Conservation (phyloP, 495 filamentous ascomycete species). For the Bathelium albidoporum region DNA sequence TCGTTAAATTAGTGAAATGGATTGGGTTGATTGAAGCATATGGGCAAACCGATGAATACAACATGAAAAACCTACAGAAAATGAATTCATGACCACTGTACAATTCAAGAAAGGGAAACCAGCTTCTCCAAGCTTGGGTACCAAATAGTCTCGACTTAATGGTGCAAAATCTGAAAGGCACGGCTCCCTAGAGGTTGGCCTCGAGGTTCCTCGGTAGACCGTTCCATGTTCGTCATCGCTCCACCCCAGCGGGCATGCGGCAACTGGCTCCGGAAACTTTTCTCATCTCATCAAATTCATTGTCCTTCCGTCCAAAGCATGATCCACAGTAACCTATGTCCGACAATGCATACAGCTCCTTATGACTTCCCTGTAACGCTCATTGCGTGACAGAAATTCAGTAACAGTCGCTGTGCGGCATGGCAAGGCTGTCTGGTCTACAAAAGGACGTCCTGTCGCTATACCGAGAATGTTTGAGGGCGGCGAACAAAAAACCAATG, state of each 20-base stretch:
- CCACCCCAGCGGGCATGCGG: background rate
- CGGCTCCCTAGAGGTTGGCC: background rate
- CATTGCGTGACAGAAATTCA: too few relatives aligned
- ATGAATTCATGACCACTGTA: background rate
- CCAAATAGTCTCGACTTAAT: background rate
- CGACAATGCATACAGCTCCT: too few relatives aligned
- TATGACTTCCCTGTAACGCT: too few relatives aligned
- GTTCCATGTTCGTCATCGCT: background rate
- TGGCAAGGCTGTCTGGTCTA: constrained; percentile 65
- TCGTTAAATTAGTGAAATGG: background rate
- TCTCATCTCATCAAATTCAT: background rate
- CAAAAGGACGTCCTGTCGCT: constrained; percentile 80
- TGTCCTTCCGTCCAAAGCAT: background rate
- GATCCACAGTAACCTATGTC: background rate
- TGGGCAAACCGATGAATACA: background rate
- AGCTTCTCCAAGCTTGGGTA: background rate
- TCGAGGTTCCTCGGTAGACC: background rate
- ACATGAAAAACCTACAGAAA: background rate
- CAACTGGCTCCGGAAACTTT: constrained; percentile 3
- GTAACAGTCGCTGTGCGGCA: too few relatives aligned
- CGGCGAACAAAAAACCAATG: constrained; percentile 67
- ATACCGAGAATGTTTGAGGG: constrained; percentile 76
- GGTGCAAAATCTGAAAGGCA: background rate
- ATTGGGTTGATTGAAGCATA: background rate
- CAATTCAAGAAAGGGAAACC: background rate